These are phyloP conservation scores for Saturnispora hagleri DNA, from an alignment of 805 yeast genomes.

Conservation along the genomic window DNA sequence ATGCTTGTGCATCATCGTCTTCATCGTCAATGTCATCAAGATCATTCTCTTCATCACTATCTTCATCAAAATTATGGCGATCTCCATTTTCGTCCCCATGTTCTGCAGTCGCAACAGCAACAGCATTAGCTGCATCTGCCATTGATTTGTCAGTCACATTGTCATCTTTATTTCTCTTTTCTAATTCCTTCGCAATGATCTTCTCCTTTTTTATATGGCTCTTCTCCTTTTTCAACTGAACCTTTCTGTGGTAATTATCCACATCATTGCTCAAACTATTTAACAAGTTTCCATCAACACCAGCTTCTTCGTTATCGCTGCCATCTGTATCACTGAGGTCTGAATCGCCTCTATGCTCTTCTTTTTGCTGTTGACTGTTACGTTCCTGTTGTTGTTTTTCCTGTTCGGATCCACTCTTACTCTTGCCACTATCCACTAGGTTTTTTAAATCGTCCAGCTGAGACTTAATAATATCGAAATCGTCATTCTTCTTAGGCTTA, in stretches of 20 bases:
- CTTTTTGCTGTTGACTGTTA: background rate
- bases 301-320: conserved; percentile 1
- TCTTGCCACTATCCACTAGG: background rate
- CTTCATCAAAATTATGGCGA: background rate
- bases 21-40: conserved; percentile 3
- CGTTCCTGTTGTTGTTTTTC: background rate
- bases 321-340: background rate
- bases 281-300: conserved; percentile 12
- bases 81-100: background rate
- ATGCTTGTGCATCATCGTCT: conserved; percentile 7
- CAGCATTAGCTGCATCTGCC: background rate
- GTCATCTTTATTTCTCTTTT: background rate
- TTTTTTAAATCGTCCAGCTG: conserved; percentile 3
- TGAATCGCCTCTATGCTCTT: background rate
- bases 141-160: background rate
- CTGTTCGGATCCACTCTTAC: background rate
- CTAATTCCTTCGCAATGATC: conserved; percentile 2
- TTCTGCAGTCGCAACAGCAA: conserved; percentile 3
- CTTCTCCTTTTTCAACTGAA: conserved; percentile 16
- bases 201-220: conserved; percentile 6
- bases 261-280: conserved; percentile 23
- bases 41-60: conserved; percentile 1
- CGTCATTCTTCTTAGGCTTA: conserved; percentile 1
- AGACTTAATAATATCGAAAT: conserved; percentile 3
- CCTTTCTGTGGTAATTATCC: conserved; percentile 24